phyloP scores from a whole-genome alignment of 805 yeast species.

The Wickerhamiella nectarea region DNA sequence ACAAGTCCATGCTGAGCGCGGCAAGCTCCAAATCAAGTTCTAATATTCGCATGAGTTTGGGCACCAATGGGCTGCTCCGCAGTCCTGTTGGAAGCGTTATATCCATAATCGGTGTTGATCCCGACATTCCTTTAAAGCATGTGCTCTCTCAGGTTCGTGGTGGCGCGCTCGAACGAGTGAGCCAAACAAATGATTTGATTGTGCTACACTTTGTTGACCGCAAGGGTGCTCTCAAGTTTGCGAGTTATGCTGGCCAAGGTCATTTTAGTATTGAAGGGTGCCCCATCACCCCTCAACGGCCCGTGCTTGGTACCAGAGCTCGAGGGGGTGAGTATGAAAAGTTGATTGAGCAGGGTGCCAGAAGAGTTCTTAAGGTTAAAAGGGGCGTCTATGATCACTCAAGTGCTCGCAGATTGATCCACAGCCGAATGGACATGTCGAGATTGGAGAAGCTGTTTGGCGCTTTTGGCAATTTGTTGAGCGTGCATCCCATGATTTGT shows the following conservation, averaged over 20 bases:
- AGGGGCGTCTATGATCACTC: conserved; percentile 1
- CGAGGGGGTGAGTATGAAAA: conserved; percentile 1
- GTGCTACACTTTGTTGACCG: conserved; percentile 6
- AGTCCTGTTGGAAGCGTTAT: neutral
- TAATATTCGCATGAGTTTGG: neutral
- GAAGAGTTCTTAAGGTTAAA: conserved; percentile 9
- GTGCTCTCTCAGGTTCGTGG: conserved; percentile 18
- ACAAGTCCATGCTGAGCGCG: neutral
- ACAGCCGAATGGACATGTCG: conserved; percentile 7
- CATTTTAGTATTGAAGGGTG: conserved; percentile 8
- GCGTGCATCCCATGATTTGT: conserved; percentile 18
- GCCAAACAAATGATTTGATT: neutral
- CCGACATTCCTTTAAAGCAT: conserved; percentile 3
- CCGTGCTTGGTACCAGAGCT: neutral
- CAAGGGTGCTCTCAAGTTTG: conserved; percentile 6
- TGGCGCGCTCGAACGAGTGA: conserved; percentile 14
- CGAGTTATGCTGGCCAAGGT: conserved; percentile 5
- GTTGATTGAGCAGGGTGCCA: conserved; percentile 1
- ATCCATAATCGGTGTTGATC: neutral
- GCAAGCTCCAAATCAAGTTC: neutral
- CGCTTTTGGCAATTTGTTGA: conserved; percentile 12
- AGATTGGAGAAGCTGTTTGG: conserved; percentile 11
- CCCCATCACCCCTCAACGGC: neutral
- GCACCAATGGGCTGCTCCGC: neutral
- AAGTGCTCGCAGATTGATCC: neutral